phyloP scores from a whole-genome alignment of 805 yeast genomes.

The Candida ovalis region DNA sequence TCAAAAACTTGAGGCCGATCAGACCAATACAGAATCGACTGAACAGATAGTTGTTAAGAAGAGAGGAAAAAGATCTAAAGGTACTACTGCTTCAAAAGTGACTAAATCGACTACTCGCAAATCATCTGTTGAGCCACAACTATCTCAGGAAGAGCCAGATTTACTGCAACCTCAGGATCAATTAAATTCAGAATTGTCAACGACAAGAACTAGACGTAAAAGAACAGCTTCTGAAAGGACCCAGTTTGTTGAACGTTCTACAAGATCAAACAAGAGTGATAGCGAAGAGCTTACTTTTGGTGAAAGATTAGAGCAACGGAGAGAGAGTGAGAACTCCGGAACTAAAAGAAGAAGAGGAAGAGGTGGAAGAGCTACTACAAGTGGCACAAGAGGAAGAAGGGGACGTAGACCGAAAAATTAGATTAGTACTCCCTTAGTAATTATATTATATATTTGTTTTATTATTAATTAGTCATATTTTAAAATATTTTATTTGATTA shows the following conservation, averaged over 20 bases:
- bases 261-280: background rate
- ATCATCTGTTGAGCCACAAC: background rate
- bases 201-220: background rate
- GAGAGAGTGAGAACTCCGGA: background rate
- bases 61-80: background rate
- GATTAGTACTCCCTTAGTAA: background rate
- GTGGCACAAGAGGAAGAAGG: conserved; percentile 3
- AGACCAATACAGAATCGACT: background rate
- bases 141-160: background rate
- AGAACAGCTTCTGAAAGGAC: background rate
- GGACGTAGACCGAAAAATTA: background rate
- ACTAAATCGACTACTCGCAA: background rate
- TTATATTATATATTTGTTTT: background rate
- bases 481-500: background rate
- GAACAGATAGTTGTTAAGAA: conserved; percentile 1
- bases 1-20: background rate
- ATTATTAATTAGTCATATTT: background rate
- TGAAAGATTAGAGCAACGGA: background rate
- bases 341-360: conserved; percentile 2
- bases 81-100: background rate
- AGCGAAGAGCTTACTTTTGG: conserved; percentile 1
- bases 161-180: background rate
- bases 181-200: background rate
- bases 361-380: background rate
- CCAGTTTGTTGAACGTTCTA: background rate